Conservation (phyloP, 495 filamentous ascomycete genomes). For the Annulohypoxylon maeteangense region DNA sequence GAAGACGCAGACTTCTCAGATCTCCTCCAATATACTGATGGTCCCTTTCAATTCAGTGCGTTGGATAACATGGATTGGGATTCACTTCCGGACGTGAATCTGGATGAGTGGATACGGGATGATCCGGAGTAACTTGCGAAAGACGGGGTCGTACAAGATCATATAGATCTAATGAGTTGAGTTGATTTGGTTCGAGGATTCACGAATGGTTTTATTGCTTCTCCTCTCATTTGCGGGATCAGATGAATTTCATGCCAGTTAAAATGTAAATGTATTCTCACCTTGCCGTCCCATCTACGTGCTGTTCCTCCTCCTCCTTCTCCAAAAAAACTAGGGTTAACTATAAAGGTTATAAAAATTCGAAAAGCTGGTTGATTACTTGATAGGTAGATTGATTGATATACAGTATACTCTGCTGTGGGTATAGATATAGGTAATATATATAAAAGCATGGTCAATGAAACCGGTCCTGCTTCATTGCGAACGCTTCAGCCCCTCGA, state of each 20-base stretch:
- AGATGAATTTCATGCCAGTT: neutral
- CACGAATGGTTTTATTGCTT: neutral
- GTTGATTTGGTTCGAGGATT: neutral
- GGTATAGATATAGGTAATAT: neutral
- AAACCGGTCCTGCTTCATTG: neutral
- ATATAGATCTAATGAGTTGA: neutral
- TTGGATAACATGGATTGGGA: too few species aligned
- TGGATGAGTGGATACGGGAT: too few species aligned
- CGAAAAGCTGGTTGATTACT: neutral
- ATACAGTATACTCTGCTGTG: conserved; percentile 5
- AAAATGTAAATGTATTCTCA: neutral
- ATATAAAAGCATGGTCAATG: too few species aligned
- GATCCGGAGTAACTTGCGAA: too few species aligned
- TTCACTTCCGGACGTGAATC: too few species aligned
- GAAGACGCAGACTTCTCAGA: too few species aligned
- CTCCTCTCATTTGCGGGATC: neutral
- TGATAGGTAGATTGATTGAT: neutral
- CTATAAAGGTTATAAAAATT: too few species aligned
- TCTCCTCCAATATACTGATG: too few species aligned
- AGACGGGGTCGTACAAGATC: neutral
- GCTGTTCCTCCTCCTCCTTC: too few species aligned
- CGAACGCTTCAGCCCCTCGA: conserved; percentile 21
- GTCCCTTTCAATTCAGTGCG: too few species aligned
- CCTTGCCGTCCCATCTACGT: neutral
- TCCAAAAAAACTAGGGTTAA: too few species aligned